Conservation (phyloP, 768 basidiomycete genomes). For the Xerocomellus intermedius region DNA sequence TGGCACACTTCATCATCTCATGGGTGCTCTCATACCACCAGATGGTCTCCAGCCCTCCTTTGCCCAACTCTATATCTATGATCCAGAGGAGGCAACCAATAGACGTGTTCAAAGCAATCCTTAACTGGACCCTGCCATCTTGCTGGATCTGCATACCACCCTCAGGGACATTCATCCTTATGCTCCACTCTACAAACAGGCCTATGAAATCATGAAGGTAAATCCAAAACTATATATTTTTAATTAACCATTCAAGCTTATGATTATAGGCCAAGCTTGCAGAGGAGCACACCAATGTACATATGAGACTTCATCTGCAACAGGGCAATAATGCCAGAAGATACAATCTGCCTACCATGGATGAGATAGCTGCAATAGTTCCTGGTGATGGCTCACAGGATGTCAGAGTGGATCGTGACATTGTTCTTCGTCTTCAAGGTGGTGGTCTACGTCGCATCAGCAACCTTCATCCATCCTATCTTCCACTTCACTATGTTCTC, state of each 20-base stretch:
- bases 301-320: no score
- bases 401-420: no score
- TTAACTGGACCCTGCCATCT: slow-evolving; percentile 15
- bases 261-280: no score
- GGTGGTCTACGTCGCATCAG: slow-evolving; percentile 31
- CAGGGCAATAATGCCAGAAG: no score
- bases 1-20: slow-evolving; percentile 37
- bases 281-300: no score
- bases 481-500: slow-evolving; percentile 42
- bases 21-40: slow-evolving; percentile 32
- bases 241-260: no score
- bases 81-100: slow-evolving; percentile 36
- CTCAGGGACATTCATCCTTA: slow-evolving; percentile 25
- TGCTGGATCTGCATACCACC: slow-evolving; percentile 26
- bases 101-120: slow-evolving; percentile 23
- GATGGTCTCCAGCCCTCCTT: slow-evolving; percentile 25
- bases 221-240: not conserved
- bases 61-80: slow-evolving; percentile 44
- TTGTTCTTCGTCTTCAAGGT: not conserved
- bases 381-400: no score
- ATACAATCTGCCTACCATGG: no score
- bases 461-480: slow-evolving; percentile 37
- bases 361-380: no score
- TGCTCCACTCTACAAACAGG: slow-evolving; percentile 31
- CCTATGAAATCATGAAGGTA: slow-evolving; percentile 30